Percentiles rank a stretch among this genome's conserved stretches.
Conservation (phyloP, 1,284 basidiomycete species). For the Mycena sp. region DNA sequence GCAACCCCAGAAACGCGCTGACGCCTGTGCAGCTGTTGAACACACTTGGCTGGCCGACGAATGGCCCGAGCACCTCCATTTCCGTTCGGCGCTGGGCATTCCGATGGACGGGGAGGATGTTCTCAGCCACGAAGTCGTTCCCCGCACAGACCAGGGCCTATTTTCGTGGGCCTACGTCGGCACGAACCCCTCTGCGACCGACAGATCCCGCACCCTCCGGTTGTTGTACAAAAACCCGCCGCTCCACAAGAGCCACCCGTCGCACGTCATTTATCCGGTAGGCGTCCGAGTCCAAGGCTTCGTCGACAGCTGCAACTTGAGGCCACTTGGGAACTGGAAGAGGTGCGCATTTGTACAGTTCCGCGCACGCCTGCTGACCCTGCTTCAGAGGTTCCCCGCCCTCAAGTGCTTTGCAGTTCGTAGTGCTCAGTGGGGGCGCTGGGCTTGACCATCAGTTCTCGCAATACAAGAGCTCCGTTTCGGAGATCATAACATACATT, state of each 20-base stretch:
- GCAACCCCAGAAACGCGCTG: too few relatives aligned
- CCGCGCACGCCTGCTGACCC: background rate
- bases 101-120: background rate
- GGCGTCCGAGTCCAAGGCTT: conserved; percentile 12
- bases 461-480: background rate
- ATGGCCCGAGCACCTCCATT: background rate
- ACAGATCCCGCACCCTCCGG: background rate
- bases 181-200: background rate
- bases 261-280: background rate
- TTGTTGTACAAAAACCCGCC: conserved; percentile 2
- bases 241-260: background rate
- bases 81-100: background rate
- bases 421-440: background rate
- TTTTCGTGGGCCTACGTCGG: background rate
- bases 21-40: background rate
- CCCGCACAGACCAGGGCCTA: background rate
- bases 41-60: background rate
- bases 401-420: background rate
- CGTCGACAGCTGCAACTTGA: background rate
- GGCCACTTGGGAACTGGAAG: background rate
- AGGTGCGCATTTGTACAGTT: background rate
- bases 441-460: background rate
- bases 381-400: background rate
- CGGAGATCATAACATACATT: background rate
- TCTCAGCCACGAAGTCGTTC: background rate